phyloP scores from a whole-genome alignment of 202 grass and related monocot species.

The Schoenoplectus tabernaemontani region DNA sequence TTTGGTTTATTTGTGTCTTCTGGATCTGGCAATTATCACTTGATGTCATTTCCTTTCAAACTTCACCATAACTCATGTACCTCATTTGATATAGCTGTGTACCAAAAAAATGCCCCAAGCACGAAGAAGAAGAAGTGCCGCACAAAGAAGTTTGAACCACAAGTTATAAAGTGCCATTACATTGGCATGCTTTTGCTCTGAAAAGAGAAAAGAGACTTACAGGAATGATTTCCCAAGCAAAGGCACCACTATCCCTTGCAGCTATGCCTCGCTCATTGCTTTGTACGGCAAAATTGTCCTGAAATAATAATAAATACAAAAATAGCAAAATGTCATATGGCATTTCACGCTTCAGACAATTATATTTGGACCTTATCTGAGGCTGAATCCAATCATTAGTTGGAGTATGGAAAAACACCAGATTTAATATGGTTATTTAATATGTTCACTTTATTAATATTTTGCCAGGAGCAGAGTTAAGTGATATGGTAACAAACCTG shows the following conservation, averaged over 20 bases:
- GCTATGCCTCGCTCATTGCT: slow-evolving; percentile 90
- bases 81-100: neutral
- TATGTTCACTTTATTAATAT: neutral
- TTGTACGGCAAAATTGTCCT: slow-evolving; percentile 88
- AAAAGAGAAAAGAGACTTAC: slow-evolving; percentile 34
- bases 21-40: neutral
- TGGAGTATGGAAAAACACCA: neutral
- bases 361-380: neutral
- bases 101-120: too few relatives aligned
- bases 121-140: neutral
- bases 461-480: neutral
- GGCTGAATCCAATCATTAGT: neutral
- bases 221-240: slow-evolving; percentile 83
- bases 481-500: neutral
- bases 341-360: neutral
- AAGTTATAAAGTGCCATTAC: neutral
- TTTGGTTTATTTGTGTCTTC: neutral
- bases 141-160: neutral
- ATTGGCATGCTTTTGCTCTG: neutral
- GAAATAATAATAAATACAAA: slow-evolving; percentile 2
- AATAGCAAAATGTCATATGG: neutral
- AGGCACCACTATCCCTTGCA: slow-evolving; percentile 68
- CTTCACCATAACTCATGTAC: neutral
- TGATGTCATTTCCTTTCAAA: neutral
- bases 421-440: neutral